Evolutionary conservation across 2,329 filamentous ascomycete genomes (phyloP).

Genomic region (Fusarium udum): DNA sequence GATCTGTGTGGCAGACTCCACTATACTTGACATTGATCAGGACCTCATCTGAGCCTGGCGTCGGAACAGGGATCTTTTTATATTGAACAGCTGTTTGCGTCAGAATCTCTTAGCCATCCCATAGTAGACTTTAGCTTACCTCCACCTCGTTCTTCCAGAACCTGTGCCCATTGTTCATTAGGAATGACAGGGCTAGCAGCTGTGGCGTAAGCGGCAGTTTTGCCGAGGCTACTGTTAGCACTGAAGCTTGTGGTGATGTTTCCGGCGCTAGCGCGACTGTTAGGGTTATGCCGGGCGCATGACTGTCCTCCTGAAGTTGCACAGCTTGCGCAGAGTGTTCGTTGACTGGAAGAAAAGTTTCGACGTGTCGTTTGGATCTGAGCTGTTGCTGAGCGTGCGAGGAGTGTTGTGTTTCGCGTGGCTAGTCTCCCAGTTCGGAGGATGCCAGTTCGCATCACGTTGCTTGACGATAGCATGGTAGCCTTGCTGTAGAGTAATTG

Average conservation of each 20-base stretch:
- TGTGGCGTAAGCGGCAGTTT: conserved; percentile 36
- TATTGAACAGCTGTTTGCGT: conserved; percentile 63
- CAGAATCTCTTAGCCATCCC: background rate
- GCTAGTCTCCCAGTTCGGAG: conserved; percentile 20
- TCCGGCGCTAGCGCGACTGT: conserved; percentile 11
- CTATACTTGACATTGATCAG: conserved; percentile 88
- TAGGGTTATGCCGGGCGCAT: conserved; percentile 26
- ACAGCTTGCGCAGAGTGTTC: conserved; percentile 25
- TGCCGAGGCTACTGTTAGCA: conserved; percentile 10
- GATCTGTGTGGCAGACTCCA: conserved; percentile 89
- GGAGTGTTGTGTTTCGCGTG: conserved; percentile 17
- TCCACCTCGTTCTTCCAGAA: conserved; percentile 79
- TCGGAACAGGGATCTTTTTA: conserved; percentile 81
- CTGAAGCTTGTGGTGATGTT: conserved; percentile 18
- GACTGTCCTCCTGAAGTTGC: conserved; percentile 10
- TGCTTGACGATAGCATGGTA: conserved; percentile 28
- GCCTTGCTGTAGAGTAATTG: background rate
- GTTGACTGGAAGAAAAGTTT: conserved; percentile 30
- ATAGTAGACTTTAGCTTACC: conserved; percentile 49
- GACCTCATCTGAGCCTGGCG: conserved; percentile 85
- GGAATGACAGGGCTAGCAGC: conserved; percentile 63
- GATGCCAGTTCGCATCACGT: conserved; percentile 26
- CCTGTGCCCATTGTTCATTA: conserved; percentile 86
- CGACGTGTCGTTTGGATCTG: conserved; percentile 8
- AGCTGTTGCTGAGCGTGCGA: conserved; percentile 20